Evolutionary conservation across 495 filamentous ascomycete genomes (phyloP).

Genomic region (Tetracladium setigerum): DNA sequence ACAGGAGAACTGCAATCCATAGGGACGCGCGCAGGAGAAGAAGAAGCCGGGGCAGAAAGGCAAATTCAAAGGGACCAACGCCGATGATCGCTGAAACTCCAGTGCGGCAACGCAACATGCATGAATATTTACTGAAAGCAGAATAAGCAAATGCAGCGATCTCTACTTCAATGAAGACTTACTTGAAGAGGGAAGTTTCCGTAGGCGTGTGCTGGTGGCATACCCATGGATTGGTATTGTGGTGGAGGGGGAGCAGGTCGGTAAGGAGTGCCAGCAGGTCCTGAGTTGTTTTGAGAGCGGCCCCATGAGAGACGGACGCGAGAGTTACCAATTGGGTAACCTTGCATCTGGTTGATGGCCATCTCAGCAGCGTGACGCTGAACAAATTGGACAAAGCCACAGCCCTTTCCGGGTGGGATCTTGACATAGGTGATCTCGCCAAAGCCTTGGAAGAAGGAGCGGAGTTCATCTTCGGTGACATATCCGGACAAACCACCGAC

Average conservation of each 20-base stretch:
- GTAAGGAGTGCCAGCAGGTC: conserved; percentile 93
- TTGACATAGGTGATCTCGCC: conserved; percentile 99
- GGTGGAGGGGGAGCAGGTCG: conserved; percentile 87
- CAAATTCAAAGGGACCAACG: conserved; percentile 21
- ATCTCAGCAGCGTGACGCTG: conserved; percentile 99
- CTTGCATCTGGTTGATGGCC: conserved; percentile 99
- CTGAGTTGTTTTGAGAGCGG: conserved; percentile 97
- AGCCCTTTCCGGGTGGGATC: conserved; percentile 98
- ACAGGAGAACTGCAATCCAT: conserved; percentile 25
- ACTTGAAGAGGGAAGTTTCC: conserved; percentile 26
- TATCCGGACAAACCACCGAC: conserved; percentile 97
- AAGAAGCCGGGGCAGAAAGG: conserved; percentile 9
- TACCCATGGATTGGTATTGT: conserved; percentile 79
- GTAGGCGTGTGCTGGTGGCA: conserved; percentile 60
- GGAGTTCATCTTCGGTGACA: conserved; percentile 97
- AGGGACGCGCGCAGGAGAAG: conserved; percentile 23
- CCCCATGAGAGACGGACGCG: conserved; percentile 96
- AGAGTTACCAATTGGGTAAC: conserved; percentile 98
- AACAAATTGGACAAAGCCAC: conserved; percentile 98
- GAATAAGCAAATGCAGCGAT: conserved; percentile 3
- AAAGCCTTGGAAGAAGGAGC: conserved; percentile 99
- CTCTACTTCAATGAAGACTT: background rate
- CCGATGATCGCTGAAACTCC: conserved; percentile 26
- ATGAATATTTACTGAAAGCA: conserved; percentile 21
- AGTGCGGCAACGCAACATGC: conserved; percentile 23